A percentile compares a stretch with the other conserved stretches of the same genome.
Conservation (phyloP, 1,139 yeast genomes). For the Geotrichum europaeum region DNA sequence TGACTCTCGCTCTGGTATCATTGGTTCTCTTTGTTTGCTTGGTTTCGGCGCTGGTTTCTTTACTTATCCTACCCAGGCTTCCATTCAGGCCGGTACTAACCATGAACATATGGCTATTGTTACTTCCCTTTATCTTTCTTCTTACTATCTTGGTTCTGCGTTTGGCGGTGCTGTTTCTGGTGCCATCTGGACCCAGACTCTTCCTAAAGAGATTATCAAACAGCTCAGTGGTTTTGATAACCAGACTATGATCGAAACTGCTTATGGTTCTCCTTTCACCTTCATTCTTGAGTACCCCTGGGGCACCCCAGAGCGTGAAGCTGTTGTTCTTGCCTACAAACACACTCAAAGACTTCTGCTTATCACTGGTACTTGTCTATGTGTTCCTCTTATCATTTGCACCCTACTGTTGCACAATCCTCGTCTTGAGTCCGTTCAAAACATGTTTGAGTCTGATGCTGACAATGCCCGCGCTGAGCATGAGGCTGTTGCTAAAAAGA, state of each 20-base stretch:
- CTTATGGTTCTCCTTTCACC: constrained; percentile 50
- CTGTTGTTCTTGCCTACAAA: constrained; percentile 53
- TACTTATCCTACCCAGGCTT: constrained; percentile 60
- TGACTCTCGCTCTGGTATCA: constrained; percentile 48
- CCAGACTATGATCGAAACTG: constrained; percentile 39
- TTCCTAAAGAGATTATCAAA: constrained; percentile 34
- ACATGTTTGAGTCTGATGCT: constrained; percentile 29
- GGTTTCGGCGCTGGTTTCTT: constrained; percentile 72
- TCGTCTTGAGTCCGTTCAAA: constrained; percentile 35
- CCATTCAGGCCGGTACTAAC: constrained; percentile 55
- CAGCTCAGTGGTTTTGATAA: constrained; percentile 21
- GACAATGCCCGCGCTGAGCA: not conserved
- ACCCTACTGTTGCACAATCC: constrained; percentile 54
- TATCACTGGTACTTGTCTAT: constrained; percentile 51
- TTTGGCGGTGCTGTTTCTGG: constrained; percentile 44
- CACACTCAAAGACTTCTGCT: constrained; percentile 54
- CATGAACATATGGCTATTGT: constrained; percentile 46
- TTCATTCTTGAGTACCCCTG: constrained; percentile 46
- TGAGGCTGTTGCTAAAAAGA: not conserved
- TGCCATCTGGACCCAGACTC: constrained; percentile 44
- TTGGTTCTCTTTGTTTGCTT: constrained; percentile 59
- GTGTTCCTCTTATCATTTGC: constrained; percentile 46
- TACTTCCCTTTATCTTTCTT: constrained; percentile 41
- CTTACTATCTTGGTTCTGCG: constrained; percentile 42
- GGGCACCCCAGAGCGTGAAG: constrained; percentile 56